These are phyloP conservation scores for Phytophthora europaea DNA, from an alignment of 352 stramenopile genomes.

Conservation along the genomic window DNA sequence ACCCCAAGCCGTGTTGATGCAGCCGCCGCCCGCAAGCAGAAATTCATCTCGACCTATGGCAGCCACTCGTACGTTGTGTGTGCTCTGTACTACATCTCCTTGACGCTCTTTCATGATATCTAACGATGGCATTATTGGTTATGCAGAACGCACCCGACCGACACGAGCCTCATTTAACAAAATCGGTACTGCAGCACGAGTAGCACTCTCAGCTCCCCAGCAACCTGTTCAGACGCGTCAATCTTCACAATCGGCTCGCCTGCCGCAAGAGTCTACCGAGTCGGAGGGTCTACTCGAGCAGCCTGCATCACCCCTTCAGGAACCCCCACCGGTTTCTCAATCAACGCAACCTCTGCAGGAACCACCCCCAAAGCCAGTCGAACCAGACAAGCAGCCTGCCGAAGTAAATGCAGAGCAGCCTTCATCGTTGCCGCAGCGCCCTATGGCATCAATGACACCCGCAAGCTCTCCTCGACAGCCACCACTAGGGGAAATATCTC, in stretches of 20 bases:
- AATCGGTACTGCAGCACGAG: conserved; percentile 8
- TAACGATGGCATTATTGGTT: conserved; percentile 16
- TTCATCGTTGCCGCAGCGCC: conserved; percentile 9
- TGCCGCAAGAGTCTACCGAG: conserved; percentile 18
- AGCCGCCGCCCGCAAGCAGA: conserved; percentile 23
- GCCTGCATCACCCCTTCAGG: conserved; percentile 1
- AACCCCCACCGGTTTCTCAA: conserved; percentile 8
- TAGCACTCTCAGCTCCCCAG: conserved; percentile 40
- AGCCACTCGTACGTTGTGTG: conserved; percentile 35
- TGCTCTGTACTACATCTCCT: not conserved
- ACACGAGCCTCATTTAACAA: conserved; percentile 18
- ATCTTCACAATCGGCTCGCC: conserved; percentile 13
- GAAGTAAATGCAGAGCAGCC: conserved; percentile 11
- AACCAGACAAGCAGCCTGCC: conserved; percentile 17
- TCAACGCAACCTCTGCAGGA: conserved; percentile 6
- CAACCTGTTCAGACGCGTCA: conserved; percentile 22
- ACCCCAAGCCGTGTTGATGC: conserved; percentile 25
- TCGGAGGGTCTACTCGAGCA: not conserved
- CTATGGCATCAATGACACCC: not conserved
- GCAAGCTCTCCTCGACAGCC: conserved; percentile 16
- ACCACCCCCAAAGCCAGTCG: conserved; percentile 7
- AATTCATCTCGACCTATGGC: conserved; percentile 23
- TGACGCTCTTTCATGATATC: not conserved
- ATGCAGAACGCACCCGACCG: conserved; percentile 25
- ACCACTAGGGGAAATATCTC: conserved; percentile 4